Conservation (phyloP, 2,329 filamentous ascomycete genomes). For the Akanthomyces lecanii region DNA sequence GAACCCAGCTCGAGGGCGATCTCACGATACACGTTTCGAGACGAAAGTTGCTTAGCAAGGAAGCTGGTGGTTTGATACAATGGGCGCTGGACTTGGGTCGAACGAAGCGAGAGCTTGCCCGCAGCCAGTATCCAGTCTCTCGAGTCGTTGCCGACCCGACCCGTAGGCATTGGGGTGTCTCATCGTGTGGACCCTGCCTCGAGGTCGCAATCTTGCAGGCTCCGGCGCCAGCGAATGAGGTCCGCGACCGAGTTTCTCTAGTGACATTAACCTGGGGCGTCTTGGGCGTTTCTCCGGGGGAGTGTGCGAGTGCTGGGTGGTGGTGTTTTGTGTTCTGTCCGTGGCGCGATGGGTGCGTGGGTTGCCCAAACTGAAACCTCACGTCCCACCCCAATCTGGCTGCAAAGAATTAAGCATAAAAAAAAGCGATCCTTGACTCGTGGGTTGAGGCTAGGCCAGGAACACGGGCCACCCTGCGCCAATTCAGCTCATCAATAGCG, state of each 20-base stretch:
- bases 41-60: neutral
- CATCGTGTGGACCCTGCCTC: no score
- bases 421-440: neutral
- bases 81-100: neutral
- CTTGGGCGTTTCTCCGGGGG: no score
- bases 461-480: neutral
- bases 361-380: neutral
- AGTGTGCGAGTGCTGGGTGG: neutral
- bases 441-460: neutral
- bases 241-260: no score
- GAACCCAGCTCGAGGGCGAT: neutral
- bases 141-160: no score
- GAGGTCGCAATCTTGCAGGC: no score
- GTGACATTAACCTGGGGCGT: no score
- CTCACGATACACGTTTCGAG: neutral
- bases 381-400: neutral
- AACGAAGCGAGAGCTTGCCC: neutral
- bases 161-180: no score
- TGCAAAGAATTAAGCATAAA: neutral
- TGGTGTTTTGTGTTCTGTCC: neutral
- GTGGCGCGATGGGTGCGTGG: neutral
- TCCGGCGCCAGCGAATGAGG: no score
- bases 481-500: neutral
- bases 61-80: neutral
- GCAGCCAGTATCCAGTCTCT: no score